phyloP scores from a whole-genome alignment of 768 basidiomycete species.

The Boletus insuetus region DNA sequence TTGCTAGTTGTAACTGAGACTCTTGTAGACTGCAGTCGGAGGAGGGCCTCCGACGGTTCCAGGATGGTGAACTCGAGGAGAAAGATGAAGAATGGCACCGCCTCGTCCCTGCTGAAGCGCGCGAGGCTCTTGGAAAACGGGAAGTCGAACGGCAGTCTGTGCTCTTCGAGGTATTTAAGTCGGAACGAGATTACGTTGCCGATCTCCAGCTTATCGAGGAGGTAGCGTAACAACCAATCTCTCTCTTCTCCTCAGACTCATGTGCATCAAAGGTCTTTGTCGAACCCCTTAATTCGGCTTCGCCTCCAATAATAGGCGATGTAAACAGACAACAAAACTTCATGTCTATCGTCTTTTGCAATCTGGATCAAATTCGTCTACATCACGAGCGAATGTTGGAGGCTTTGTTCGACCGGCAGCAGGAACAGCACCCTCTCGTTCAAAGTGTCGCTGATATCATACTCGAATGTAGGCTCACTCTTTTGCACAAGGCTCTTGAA shows the following conservation, averaged over 20 bases:
- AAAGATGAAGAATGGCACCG: conserved; percentile 82
- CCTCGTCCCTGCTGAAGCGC: conserved; percentile 70
- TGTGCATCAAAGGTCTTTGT: conserved; percentile 61
- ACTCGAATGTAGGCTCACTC: conserved; percentile 58
- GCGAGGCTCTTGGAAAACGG: conserved; percentile 64
- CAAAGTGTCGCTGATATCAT: conserved; percentile 83
- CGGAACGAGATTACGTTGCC: conserved; percentile 83
- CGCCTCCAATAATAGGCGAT: conserved; percentile 62
- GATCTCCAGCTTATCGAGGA: conserved; percentile 73
- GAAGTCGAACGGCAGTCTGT: conserved; percentile 85
- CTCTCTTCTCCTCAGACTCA: conserved; percentile 1
- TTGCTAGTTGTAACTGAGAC: conserved; percentile 9
- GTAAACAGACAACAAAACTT: conserved; percentile 58
- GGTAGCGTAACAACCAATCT: conserved; percentile 36
- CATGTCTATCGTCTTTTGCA: conserved; percentile 80
- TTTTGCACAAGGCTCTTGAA: conserved; percentile 2
- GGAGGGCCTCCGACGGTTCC: conserved; percentile 65
- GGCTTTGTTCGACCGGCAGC: conserved; percentile 75
- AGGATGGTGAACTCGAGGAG: conserved; percentile 59
- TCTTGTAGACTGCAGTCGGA: conserved; percentile 54
- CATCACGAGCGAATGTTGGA: conserved; percentile 70
- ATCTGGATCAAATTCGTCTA: conserved; percentile 62
- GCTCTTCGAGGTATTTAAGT: conserved; percentile 87
- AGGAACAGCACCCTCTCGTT: conserved; percentile 81
- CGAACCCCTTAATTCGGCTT: conserved; percentile 53